phyloP scores from a whole-genome alignment of 208 protist species.

The Leishmania mexicana region DNA sequence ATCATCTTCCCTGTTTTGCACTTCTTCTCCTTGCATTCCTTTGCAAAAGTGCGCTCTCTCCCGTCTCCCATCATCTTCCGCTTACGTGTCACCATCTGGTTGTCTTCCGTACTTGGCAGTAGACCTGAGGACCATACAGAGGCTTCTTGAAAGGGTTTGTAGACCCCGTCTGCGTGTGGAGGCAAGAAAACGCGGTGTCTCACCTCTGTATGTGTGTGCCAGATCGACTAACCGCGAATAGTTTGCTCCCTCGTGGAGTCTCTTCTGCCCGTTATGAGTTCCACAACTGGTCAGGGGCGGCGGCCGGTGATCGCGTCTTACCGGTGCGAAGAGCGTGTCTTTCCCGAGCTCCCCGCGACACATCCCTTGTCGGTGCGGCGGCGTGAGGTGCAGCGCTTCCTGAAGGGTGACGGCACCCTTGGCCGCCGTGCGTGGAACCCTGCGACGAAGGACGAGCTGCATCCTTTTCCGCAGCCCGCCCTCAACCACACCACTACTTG shows the following conservation, averaged over 20 bases:
- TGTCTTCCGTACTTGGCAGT: neutral
- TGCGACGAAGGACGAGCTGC: conserved; percentile 62
- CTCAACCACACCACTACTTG: conserved; percentile 51
- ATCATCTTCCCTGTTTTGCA: neutral
- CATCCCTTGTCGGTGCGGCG: conserved; percentile 27
- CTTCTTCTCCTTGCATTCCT: neutral
- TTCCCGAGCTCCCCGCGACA: conserved; percentile 39
- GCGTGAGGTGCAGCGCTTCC: conserved; percentile 53
- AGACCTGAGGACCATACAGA: neutral
- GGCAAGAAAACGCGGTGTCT: neutral
- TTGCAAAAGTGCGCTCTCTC: neutral
- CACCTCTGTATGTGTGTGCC: neutral
- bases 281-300: neutral
- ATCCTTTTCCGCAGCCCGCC: conserved; percentile 76
- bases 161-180: neutral
- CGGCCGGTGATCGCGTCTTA: neutral
- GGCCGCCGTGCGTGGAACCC: conserved; percentile 65
- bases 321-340: conserved; percentile 42
- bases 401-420: conserved; percentile 21
- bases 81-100: neutral
- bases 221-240: neutral
- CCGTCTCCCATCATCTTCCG: neutral
- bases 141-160: neutral
- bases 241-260: neutral
- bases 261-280: conserved; percentile 5